Percentiles rank a stretch among this genome's conserved stretches.
These are phyloP conservation scores for Chrysoporthe austroafricana DNA, from an alignment of 2,329 filamentous ascomycete genomes.

Conservation along the genomic window DNA sequence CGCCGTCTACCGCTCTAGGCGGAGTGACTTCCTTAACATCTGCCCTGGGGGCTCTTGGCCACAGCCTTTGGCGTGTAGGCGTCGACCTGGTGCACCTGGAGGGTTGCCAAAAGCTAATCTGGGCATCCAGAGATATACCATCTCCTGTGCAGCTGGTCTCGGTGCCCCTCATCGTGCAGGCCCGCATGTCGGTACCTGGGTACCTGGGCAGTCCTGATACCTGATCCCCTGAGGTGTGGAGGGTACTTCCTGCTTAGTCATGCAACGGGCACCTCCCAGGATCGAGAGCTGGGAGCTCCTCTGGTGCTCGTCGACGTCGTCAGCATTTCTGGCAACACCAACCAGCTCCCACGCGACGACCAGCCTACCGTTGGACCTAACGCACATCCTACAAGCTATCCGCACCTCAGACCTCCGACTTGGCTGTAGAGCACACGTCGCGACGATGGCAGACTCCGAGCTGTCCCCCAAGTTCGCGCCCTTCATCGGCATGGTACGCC, in stretches of 20 bases:
- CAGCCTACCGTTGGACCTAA: neutral
- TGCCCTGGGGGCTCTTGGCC: neutral
- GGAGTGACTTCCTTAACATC: neutral
- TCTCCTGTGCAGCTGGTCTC: neutral
- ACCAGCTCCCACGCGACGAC: constrained; percentile 9
- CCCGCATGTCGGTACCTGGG: no score
- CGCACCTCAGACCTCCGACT: neutral
- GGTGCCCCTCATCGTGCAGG: neutral
- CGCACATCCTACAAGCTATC: neutral
- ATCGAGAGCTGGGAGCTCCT: constrained; percentile 16
- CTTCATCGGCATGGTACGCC: constrained; percentile 82
- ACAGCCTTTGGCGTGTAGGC: neutral
- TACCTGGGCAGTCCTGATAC: no score
- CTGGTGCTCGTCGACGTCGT: constrained; percentile 21
- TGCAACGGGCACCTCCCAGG: constrained; percentile 11
- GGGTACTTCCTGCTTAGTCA: constrained; percentile 6
- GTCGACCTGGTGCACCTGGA: neutral
- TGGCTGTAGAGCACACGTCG: neutral
- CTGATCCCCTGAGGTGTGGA: neutral
- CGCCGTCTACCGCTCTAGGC: neutral
- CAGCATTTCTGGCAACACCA: constrained; percentile 12
- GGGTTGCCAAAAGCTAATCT: neutral
- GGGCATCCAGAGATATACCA: neutral
- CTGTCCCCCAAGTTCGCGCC: constrained; percentile 80
- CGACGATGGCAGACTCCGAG: constrained; percentile 59